Evolutionary conservation across 1,284 basidiomycete genomes (phyloP), one percentile per base, ranked within the genome.

Genomic region (Puccinia triticina): DNA sequence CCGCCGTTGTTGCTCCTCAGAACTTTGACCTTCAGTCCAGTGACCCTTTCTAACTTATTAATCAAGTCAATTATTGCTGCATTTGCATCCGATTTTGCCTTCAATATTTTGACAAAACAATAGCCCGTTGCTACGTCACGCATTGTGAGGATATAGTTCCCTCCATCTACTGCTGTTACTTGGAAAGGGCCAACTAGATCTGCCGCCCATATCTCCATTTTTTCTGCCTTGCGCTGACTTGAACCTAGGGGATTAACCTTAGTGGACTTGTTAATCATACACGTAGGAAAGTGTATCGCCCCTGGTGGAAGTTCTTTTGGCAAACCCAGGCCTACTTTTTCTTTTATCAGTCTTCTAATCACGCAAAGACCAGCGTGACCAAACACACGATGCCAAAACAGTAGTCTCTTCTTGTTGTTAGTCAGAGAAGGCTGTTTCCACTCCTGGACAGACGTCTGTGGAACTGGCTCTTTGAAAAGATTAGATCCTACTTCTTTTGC

Each of bases 131-230:
- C 34, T 16, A 61, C 55, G 23, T 76, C 74, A 10, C 50, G 48
- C 50, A 76, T 59, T 7, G 32, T 76, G 32, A 76, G 40, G 29
- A 66, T 3, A 48, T 29, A 76, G 4, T 32, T 37, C 3, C 53
- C 32, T 10, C 57, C 57, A 50, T 76, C 34, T 0, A 46, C 10
- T 1, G 57, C 26, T 37, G 55, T 11, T 1, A 76, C n/a, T 14
- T 76, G 23, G 32, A 76, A 76, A 26, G 74, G 74, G 4, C 74
- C 74, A 12, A 76, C 64, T 8, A 76, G 74, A 50, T 76, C 74
- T 16, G 43, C 57, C 16, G 43, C 74, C n/a, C 61, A 14, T 4
- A 76, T 46, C 4, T 76, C 74, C 23, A 76, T 2, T 14, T n/a
- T 34, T 23, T 46, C 57, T 7, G 29, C n/a, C 8, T 1, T 26